phyloP scores from a whole-genome alignment of 305 asterid genomes.

The Ajuga reptans region DNA sequence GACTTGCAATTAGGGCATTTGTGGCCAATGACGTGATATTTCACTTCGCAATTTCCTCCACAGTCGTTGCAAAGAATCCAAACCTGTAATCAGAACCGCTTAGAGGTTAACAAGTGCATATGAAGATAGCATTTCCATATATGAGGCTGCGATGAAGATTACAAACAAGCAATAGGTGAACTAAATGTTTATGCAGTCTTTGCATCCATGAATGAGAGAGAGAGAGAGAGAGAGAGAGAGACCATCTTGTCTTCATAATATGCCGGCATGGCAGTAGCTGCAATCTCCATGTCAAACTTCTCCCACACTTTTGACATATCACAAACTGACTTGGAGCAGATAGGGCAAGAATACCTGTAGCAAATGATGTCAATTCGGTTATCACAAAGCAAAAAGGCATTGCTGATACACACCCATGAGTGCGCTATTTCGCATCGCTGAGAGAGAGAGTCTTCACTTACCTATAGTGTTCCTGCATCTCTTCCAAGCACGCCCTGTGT shows the following conservation, averaged over 20 bases:
- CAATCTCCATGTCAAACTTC: constrained; percentile 68
- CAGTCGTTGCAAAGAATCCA: constrained; percentile 75
- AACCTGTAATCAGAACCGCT: constrained; percentile 26
- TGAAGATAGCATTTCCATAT: too few relatives aligned
- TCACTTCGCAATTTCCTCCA: constrained; percentile 48
- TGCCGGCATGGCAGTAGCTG: constrained; percentile 77
- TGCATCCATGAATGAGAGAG: too few relatives aligned
- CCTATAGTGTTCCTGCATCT: constrained; percentile 75
- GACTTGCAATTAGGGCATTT: constrained; percentile 66
- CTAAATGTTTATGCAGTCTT: too few relatives aligned
- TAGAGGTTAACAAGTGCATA: too few relatives aligned
- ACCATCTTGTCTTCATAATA: constrained; percentile 48
- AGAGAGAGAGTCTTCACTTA: constrained; percentile 24
- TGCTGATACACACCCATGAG: too few relatives aligned
- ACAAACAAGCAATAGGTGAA: too few relatives aligned
- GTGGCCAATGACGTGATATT: constrained; percentile 50
- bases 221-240: too few relatives aligned
- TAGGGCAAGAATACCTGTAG: constrained; percentile 79
- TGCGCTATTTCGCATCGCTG: too few relatives aligned
- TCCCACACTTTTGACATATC: constrained; percentile 95
- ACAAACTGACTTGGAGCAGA: constrained; percentile 76
- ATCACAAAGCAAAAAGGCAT: too few relatives aligned
- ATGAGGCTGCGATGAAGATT: too few relatives aligned
- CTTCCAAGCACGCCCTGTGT: constrained; percentile 67
- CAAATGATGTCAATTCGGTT: too few relatives aligned